Evolutionary conservation across 257 asterid genomes (phyloP), one percentile per base, ranked within the genome.

Genomic region (Plantago elongata): DNA sequence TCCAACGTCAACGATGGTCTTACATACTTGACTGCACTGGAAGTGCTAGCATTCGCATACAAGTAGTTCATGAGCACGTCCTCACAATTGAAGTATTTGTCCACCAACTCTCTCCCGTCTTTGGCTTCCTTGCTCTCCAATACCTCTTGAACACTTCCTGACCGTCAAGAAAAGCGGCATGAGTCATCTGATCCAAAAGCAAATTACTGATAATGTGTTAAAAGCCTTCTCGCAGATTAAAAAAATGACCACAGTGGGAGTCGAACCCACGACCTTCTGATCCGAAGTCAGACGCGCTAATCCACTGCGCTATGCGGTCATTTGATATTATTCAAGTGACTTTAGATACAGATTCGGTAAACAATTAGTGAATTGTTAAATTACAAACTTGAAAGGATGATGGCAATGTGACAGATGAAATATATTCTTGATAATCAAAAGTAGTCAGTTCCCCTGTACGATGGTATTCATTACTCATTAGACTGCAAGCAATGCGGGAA

Each of bases 271-370:
- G 95, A 89, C 97, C 97, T 93, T 87, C 86, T 93, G 96, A 93
- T 93, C 97, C 95, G 96, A 93, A 89, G 97, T 93, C 99, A 93
- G 86, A 93, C 96, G 95, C 99, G 96, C 99, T 89, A 93, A 93
- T 89, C 99, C 99, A 89, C 99, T 85, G 97, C 97, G 97, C 97
- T 87, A 93, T 89, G 97, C 95, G 95, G 95, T 87, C 98, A 1
- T 14, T 4, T 34, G 40, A 4, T 34, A 3, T 1, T 34, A 1
- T 34, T 34, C 40, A 34, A 34, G 8, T 34, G 40, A 34, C 5
- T 1, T 34, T 34, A 1, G 3, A 5, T 34, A 34, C 27, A 34
- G 40, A 34, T 34, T 34, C 40, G 3, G 3, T 34, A 34, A 34
- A 34, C 8, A 22, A 22, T 22, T 2, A 22, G 27, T 22, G 27